A percentile compares a stretch with the other conserved stretches of the same genome.
Evolutionary conservation across 345 rosid species (phyloP).

Genomic region (Corchorus olitorius): DNA sequence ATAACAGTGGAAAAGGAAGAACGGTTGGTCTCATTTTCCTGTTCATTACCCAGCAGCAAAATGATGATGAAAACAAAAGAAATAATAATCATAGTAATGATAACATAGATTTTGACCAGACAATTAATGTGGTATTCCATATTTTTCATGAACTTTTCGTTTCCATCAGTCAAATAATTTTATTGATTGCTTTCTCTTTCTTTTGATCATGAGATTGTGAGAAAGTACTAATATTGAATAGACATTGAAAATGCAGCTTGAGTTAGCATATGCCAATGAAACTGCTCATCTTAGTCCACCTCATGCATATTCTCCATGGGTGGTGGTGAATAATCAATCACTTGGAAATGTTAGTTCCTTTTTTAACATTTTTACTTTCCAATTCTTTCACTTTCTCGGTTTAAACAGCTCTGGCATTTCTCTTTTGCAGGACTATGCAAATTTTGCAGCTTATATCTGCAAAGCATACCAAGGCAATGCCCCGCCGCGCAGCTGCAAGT

Average conservation of each 20-base stretch:
- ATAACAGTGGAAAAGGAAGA: slow-evolving; percentile 32
- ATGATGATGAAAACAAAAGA: neutral
- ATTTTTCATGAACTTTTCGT: neutral
- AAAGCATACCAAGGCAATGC: slow-evolving; percentile 35
- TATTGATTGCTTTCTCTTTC: neutral
- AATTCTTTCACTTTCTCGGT: neutral
- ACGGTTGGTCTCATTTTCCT: slow-evolving; percentile 30
- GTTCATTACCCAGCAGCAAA: neutral
- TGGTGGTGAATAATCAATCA: slow-evolving; percentile 37
- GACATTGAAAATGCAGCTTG: slow-evolving; percentile 35
- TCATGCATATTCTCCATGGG: slow-evolving; percentile 40
- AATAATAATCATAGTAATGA: neutral
- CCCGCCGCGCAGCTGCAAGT: slow-evolving; percentile 32
- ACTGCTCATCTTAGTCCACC: slow-evolving; percentile 41
- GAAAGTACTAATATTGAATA: neutral
- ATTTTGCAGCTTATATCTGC: slow-evolving; percentile 40
- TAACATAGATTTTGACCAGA: neutral
- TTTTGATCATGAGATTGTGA: too few relatives aligned
- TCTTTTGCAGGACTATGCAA: slow-evolving; percentile 38
- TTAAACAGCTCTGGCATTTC: neutral
- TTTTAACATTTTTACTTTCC: neutral
- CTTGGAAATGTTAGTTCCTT: slow-evolving; percentile 31
- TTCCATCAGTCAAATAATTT: neutral
- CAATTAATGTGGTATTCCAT: neutral
- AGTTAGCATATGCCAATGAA: slow-evolving; percentile 28